phyloP scores from a whole-genome alignment of 2,329 filamentous ascomycete genomes.

The Fusarium sp. region DNA sequence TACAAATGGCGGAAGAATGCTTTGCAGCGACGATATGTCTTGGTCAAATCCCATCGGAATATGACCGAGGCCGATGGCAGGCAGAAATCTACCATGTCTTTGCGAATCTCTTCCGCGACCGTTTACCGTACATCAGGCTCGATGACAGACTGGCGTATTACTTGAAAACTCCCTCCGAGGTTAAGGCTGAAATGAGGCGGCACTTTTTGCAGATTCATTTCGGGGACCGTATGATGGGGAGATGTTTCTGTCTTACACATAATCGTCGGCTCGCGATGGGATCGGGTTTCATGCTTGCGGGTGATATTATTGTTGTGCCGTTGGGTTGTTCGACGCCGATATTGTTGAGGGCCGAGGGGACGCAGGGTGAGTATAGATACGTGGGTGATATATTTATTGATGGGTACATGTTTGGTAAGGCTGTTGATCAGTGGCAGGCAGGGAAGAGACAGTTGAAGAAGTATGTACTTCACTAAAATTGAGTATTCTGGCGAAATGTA shows the following conservation, averaged over 20 bases:
- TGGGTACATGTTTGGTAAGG: conserved; percentile 20
- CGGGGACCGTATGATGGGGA: conserved; percentile 17
- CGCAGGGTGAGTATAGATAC: conserved; percentile 4
- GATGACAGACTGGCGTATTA: not conserved
- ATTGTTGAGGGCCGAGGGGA: conserved; percentile 10
- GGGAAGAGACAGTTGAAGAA: not conserved
- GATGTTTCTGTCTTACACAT: conserved; percentile 17
- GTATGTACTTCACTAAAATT: conserved; percentile 11
- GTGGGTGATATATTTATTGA: conserved; percentile 23
- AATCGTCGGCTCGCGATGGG: conserved; percentile 8
- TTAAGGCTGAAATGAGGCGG: not conserved
- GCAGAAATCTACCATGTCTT: not conserved
- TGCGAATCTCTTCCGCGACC: conserved; percentile 13
- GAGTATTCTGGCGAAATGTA: accelerated
- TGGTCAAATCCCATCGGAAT: conserved; percentile 3
- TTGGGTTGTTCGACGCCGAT: conserved; percentile 23
- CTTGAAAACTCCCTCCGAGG: not conserved
- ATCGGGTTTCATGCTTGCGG: conserved; percentile 18
- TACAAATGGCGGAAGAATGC: conserved; percentile 11
- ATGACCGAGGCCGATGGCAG: conserved; percentile 6
- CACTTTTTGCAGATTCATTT: conserved; percentile 12
- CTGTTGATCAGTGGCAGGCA: conserved; percentile 10
- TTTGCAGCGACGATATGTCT: conserved; percentile 18
- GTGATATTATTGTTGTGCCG: conserved; percentile 14
- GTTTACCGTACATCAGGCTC: conserved; percentile 1